These are phyloP conservation scores for Viola pubescens DNA, from an alignment of 441 rosid species.

Conservation along the genomic window DNA sequence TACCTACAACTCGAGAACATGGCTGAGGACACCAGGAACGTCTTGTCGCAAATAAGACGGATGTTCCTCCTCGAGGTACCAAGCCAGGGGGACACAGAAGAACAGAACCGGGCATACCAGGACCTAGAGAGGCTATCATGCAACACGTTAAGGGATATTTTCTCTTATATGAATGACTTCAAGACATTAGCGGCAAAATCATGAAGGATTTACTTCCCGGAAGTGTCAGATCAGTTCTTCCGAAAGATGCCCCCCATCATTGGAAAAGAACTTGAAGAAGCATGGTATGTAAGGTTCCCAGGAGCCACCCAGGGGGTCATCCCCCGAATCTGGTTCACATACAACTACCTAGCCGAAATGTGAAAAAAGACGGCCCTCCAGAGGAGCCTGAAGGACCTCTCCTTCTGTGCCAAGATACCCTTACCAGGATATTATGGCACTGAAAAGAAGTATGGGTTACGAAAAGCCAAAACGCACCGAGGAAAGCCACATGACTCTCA, in stretches of 20 bases:
- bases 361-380: not conserved
- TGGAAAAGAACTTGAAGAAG: not conserved
- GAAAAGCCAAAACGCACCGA: too few species aligned
- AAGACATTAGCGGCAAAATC: too few species aligned
- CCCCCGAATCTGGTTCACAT: not conserved
- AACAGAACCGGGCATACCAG: not conserved
- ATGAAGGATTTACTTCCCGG: too few species aligned
- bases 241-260: too few species aligned
- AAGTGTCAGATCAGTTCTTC: too few species aligned
- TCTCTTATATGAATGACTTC: too few species aligned
- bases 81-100: not conserved
- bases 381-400: not conserved
- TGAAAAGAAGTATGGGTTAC: not conserved
- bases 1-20: not conserved
- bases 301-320: too few species aligned
- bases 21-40: not conserved
- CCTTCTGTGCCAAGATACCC: not conserved
- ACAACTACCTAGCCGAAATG: not conserved
- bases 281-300: not conserved
- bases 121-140: not conserved
- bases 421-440: not conserved
- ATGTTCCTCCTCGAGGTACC: not conserved
- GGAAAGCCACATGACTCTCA: too few species aligned
- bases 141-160: not conserved
- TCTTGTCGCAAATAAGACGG: not conserved